Conservation (phyloP, 805 yeast genomes). For the Starmerella bombi region DNA sequence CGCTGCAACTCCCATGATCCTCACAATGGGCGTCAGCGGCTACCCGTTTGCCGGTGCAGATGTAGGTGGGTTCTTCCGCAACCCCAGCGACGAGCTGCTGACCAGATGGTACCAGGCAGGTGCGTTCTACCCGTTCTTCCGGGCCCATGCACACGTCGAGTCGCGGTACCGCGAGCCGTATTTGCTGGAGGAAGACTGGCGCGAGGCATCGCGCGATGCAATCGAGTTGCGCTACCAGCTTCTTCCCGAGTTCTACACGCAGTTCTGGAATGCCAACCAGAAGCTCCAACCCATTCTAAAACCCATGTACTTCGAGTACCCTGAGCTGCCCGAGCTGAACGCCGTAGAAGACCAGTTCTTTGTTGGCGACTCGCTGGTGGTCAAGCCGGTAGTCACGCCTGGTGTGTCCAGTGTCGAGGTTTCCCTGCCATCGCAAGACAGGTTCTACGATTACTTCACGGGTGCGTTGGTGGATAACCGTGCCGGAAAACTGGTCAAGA, state of each 20-base stretch:
- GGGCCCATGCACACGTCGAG: slow-evolving; percentile 95
- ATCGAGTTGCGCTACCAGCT: slow-evolving; percentile 60
- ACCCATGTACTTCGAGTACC: slow-evolving; percentile 26
- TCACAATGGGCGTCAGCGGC: slow-evolving; percentile 69
- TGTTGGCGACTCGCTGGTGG: slow-evolving; percentile 52
- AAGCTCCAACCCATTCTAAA: slow-evolving; percentile 54
- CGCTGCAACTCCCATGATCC: slow-evolving; percentile 73
- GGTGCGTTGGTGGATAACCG: slow-evolving; percentile 10
- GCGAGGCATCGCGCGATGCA: slow-evolving; percentile 33
- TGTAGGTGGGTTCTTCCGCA: slow-evolving; percentile 91
- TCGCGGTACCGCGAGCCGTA: slow-evolving; percentile 88
- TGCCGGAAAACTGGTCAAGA: slow-evolving; percentile 19
- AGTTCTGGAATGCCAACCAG: slow-evolving; percentile 49
- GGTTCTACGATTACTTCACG: slow-evolving; percentile 27
- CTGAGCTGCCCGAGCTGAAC: slow-evolving; percentile 31
- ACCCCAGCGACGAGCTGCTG: slow-evolving; percentile 68
- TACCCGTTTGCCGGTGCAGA: slow-evolving; percentile 94
- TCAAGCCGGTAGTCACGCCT: slow-evolving; percentile 64
- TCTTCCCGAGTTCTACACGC: slow-evolving; percentile 68
- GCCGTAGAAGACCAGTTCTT: slow-evolving; percentile 73
- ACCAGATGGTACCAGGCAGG: slow-evolving; percentile 96
- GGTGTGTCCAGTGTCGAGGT: slow-evolving; percentile 33
- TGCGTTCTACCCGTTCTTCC: slow-evolving; percentile 88
- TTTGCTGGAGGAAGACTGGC: slow-evolving; percentile 32
- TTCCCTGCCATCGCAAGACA: slow-evolving; percentile 36